Evolutionary conservation across 2,329 filamentous ascomycete species (phyloP).

Genomic region (Ceratocystis smalleyi): DNA sequence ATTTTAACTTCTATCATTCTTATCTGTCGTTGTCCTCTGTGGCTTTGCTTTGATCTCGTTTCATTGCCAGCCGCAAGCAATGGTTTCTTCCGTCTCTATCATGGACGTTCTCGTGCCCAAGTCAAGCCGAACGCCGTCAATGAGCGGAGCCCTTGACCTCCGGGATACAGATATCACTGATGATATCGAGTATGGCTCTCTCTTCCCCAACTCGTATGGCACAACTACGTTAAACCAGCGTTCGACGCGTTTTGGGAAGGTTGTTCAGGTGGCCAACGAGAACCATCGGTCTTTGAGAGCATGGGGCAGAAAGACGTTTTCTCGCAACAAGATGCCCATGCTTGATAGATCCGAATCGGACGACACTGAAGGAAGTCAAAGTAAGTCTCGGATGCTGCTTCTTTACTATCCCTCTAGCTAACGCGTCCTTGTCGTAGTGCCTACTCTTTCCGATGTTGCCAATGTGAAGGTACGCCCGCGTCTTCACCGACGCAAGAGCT

Average conservation of each 20-base stretch:
- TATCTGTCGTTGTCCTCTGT: neutral
- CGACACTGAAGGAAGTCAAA: slow-evolving; percentile 4
- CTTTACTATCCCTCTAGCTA: neutral
- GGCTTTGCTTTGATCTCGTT: neutral
- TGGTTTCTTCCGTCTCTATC: slow-evolving; percentile 3
- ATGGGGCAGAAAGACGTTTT: slow-evolving; percentile 14
- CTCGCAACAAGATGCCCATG: slow-evolving; percentile 9
- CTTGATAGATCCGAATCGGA: slow-evolving; percentile 13
- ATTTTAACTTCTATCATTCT: slow-evolving; percentile 10
- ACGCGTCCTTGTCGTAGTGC: neutral
- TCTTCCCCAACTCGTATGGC: slow-evolving; percentile 14
- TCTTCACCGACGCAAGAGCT: slow-evolving; percentile 14
- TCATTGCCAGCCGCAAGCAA: neutral
- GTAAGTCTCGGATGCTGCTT: neutral
- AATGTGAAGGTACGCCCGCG: slow-evolving; percentile 6
- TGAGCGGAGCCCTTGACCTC: slow-evolving; percentile 14
- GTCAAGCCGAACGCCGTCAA: slow-evolving; percentile 10
- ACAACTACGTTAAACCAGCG: slow-evolving; percentile 9
- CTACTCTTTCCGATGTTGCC: neutral
- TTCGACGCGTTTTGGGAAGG: slow-evolving; percentile 5
- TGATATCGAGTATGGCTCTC: slow-evolving; percentile 14
- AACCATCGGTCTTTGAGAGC: slow-evolving; percentile 15
- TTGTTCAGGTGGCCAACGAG: slow-evolving; percentile 10
- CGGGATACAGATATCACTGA: slow-evolving; percentile 16
- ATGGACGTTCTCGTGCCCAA: slow-evolving; percentile 11